Percentiles rank a stretch among this genome's conserved stretches.
phyloP scores from a whole-genome alignment of 2,329 filamentous ascomycete genomes.

The Botrytis medusae region DNA sequence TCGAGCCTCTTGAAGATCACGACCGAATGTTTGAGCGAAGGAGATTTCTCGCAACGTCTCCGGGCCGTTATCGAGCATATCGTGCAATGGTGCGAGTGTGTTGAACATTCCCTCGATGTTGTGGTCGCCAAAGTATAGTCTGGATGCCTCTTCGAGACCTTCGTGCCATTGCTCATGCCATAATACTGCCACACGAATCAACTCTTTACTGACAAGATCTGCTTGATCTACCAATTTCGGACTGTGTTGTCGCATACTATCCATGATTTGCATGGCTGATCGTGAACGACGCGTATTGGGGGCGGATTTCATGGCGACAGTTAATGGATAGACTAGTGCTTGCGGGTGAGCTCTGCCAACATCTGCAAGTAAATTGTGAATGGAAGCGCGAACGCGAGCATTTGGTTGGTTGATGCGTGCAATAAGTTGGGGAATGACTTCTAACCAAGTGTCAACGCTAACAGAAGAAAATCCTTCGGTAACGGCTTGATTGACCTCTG shows the following conservation, averaged over 20 bases:
- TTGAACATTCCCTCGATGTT: conserved; percentile 98
- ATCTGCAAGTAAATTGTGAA: conserved; percentile 88
- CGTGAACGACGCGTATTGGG: conserved; percentile 80
- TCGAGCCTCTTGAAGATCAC: conserved; percentile 89
- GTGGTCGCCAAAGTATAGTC: conserved; percentile 94
- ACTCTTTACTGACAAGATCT: conserved; percentile 89
- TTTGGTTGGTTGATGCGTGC: conserved; percentile 97
- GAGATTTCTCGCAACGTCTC: conserved; percentile 95
- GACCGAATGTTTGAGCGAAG: conserved; percentile 94
- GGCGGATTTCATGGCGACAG: conserved; percentile 93
- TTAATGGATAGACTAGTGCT: conserved; percentile 93
- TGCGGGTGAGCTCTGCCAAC: conserved; percentile 94
- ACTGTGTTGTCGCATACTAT: conserved; percentile 95
- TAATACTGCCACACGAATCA: conserved; percentile 93
- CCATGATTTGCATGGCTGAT: conserved; percentile 92
- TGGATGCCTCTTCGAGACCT: conserved; percentile 91
- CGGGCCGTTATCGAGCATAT: conserved; percentile 84
- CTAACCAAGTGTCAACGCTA: conserved; percentile 96
- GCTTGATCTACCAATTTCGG: conserved; percentile 91
- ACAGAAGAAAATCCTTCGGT: conserved; percentile 89
- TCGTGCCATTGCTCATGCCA: conserved; percentile 99
- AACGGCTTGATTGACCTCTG: conserved; percentile 84
- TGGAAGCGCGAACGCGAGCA: conserved; percentile 79
- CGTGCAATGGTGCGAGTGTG: conserved; percentile 85
- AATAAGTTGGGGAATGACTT: conserved; percentile 96